phyloP scores from a whole-genome alignment of 2,329 filamentous ascomycete species.

The Clonostachys byssicola region DNA sequence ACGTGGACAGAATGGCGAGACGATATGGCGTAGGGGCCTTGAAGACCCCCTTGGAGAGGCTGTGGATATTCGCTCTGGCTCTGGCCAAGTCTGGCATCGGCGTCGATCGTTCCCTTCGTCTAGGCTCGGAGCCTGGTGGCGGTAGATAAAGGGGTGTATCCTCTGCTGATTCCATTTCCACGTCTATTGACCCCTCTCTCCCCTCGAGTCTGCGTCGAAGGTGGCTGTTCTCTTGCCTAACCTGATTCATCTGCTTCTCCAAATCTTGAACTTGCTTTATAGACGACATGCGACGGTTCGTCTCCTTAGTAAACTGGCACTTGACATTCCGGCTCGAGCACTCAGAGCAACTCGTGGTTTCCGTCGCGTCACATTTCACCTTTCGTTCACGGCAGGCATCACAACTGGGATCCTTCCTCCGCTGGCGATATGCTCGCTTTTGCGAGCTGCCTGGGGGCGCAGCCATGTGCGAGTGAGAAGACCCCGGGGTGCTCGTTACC shows the following conservation, averaged over 20 bases:
- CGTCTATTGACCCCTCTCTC: constrained; percentile 42
- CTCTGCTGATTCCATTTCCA: constrained; percentile 41
- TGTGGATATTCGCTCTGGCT: constrained; percentile 69
- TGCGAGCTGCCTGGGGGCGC: constrained; percentile 60
- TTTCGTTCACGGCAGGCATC: constrained; percentile 90
- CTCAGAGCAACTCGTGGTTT: constrained; percentile 93
- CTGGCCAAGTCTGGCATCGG: constrained; percentile 65
- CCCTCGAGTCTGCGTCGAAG: constrained; percentile 62
- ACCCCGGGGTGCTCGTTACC: constrained; percentile 47
- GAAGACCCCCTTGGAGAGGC: constrained; percentile 73
- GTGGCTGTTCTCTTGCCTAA: constrained; percentile 75
- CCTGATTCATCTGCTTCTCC: constrained; percentile 80
- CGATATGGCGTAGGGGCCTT: constrained; percentile 70
- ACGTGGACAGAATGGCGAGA: constrained; percentile 37
- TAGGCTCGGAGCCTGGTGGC: constrained; percentile 61
- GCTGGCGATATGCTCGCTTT: constrained; percentile 90
- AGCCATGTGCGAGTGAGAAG: constrained; percentile 21
- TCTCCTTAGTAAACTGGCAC: constrained; percentile 99
- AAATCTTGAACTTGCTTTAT: constrained; percentile 99
- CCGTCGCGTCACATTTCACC: constrained; percentile 91
- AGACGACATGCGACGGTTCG: constrained; percentile 96
- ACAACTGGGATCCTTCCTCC: constrained; percentile 94
- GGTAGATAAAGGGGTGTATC: constrained; percentile 55
- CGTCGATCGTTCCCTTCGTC: constrained; percentile 56
- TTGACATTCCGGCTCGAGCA: constrained; percentile 95